Base-by-base conservation (phyloP, 257 asterid species). In the Penstemon davidsonii region DNA sequence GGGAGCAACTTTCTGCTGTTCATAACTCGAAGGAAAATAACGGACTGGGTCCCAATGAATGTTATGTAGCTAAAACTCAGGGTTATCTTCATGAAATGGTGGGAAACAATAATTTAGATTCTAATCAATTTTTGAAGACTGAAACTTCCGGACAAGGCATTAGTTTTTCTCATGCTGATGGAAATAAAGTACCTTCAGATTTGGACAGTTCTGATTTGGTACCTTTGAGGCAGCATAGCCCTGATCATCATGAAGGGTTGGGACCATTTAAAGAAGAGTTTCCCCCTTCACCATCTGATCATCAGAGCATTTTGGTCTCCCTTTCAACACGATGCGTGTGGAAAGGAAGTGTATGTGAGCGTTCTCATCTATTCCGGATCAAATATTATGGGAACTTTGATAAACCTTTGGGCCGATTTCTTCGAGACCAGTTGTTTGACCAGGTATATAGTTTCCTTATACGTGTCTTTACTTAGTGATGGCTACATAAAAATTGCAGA, bases 271-370 rank as follows among this genome's bases (percentile, higher is more conserved):
- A 79, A 78, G 89, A 82, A 66, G 90, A 82, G 62, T 88, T 82
- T 78, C 83, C 86, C 69, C 84, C 87, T 73, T 61, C 91, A 38
- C 76, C 88, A 74, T 82, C 90, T 53, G 90, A 82, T 73, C 78
- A 87, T 74, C 90, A 83, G 81, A 89, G 96, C 86, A 85, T 89
- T 61, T 82, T 89, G 86, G 90, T 89, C 64, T 89, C 96, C 54
- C 82, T 87, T 67, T 85, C 94, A 55, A 78, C 90, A 36, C 82
- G 92, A 56, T 87, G 96, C 77, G 86, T 78, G 66, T 74, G 71
- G 85, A 89, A 85, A 67, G 86, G 86, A 66, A 75, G 84, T 80
- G 88, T 85, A 47, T 89, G 96, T 40, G 96, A 89, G 77, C 89
- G 90, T 70, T 80, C 96, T 66, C 96, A 85, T 81, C 85, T 89